Base-by-base conservation (phyloP, 306 rosid genomes). In the Delonix regia region DNA sequence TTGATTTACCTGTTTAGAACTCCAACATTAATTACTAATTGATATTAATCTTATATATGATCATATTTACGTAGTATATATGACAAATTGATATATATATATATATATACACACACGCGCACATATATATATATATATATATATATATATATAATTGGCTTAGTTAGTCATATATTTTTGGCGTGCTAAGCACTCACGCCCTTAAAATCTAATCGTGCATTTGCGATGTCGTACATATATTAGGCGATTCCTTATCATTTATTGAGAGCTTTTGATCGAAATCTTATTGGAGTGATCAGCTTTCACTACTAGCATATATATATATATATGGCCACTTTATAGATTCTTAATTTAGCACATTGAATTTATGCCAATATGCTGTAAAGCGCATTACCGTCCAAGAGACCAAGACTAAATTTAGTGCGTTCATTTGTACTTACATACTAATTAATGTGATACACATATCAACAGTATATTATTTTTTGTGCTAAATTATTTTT, bases 391-490 rank as follows among this genome's bases (percentile, higher is more conserved):
- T 18, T 49, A 38, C 7, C 7, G 36, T 84, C 76, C 80, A 74
- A 56, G 60, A 77, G 36, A 82, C 76, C 80, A 74, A 56, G 60
- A 77, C 77, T 18, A 33, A 73, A 74, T 61, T 75, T 67, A 82
- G 82, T 86, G 88, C 81, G 63, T 81, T 48, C 76, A 28, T 72
- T 67, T 86, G 81, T 75, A 76, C 80, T 77, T 71, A 12, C 45
- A 55, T 64, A 63, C 47, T 53, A 65, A 83, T 85, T 34, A 77
- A 67, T 83, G 65, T 22, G 51, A 33, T n/a, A 24, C 67, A 79
- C 83, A 73, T 80, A 76, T 59, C 24, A 45, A 16, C 28, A 3
- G 63, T 28, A 48, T 22, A 30, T 27, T 7, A 34, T 61, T 44
- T 27, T 16, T 14, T 24, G 0, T 21, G 16, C 44, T 51, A 65